Evolutionary conservation across 345 rosid genomes (phyloP).

Genomic region (Raphanus raphanistrum): DNA sequence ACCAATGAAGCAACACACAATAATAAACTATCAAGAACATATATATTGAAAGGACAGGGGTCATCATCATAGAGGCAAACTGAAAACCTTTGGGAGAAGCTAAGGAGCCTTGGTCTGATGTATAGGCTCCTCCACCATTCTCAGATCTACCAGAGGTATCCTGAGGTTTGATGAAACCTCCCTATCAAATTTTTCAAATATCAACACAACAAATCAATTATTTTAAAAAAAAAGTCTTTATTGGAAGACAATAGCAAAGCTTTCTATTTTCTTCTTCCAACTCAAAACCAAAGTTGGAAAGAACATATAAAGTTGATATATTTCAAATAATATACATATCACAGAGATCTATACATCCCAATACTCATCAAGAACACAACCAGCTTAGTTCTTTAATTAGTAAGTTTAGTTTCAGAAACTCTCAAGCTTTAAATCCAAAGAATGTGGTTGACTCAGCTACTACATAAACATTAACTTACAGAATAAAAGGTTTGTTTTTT

Average conservation of each 20-base stretch:
- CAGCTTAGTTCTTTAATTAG: neutral
- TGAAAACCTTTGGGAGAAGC: slow-evolving; percentile 58
- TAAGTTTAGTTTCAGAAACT: neutral
- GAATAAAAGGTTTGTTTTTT: neutral
- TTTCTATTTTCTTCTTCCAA: neutral
- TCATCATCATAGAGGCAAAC: too few species aligned
- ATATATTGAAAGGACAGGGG: too few species aligned
- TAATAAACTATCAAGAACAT: neutral
- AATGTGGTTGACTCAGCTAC: neutral
- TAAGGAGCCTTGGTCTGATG: slow-evolving; percentile 55
- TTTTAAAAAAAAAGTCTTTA: neutral
- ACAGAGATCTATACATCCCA: neutral
- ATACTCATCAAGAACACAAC: neutral
- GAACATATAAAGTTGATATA: neutral
- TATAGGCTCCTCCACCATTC: slow-evolving; percentile 46
- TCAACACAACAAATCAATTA: neutral
- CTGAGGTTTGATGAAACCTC: slow-evolving; percentile 56
- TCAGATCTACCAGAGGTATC: slow-evolving; percentile 55
- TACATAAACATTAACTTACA: neutral
- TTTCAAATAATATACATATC: neutral
- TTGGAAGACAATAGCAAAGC: neutral
- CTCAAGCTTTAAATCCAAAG: neutral
- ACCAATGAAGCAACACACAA: too few species aligned
- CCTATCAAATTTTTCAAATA: slow-evolving; percentile 46
- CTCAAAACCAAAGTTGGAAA: neutral